These are phyloP conservation scores for Pichia eremophila DNA, from an alignment of 805 yeast species.

Conservation along the genomic window DNA sequence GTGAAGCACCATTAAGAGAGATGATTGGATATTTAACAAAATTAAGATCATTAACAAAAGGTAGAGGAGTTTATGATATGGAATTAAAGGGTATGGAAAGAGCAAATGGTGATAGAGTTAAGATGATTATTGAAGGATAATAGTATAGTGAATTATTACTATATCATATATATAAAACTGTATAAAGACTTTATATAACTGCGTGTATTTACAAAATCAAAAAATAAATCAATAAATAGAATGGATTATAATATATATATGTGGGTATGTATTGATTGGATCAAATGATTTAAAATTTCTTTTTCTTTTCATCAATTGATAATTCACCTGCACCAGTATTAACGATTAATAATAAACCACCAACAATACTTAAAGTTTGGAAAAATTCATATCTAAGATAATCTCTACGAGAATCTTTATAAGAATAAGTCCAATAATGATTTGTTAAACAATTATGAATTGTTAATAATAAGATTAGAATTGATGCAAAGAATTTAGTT, in stretches of 20 bases:
- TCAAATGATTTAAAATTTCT: conserved; percentile 24
- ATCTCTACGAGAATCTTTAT: conserved; percentile 72
- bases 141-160: not conserved
- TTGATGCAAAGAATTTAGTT: conserved; percentile 77
- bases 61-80: conserved; percentile 81
- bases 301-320: conserved; percentile 91
- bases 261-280: no score
- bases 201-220: not conserved
- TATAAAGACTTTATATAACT: not conserved
- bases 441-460: conserved; percentile 72
- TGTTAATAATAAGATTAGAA: conserved; percentile 58
- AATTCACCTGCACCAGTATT: conserved; percentile 95
- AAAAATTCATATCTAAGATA: conserved; percentile 85
- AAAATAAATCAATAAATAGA: not conserved
- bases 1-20: conserved; percentile 75
- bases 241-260: no score
- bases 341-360: conserved; percentile 83
- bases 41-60: conserved; percentile 78
- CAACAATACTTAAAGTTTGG: conserved; percentile 91
- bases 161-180: not conserved
- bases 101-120: conserved; percentile 44
- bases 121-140: conserved; percentile 23
- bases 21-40: conserved; percentile 84
- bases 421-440: conserved; percentile 78
- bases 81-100: conserved; percentile 63